These are phyloP conservation scores for California macrophylla DNA, from an alignment of 441 rosid genomes.

Conservation along the genomic window DNA sequence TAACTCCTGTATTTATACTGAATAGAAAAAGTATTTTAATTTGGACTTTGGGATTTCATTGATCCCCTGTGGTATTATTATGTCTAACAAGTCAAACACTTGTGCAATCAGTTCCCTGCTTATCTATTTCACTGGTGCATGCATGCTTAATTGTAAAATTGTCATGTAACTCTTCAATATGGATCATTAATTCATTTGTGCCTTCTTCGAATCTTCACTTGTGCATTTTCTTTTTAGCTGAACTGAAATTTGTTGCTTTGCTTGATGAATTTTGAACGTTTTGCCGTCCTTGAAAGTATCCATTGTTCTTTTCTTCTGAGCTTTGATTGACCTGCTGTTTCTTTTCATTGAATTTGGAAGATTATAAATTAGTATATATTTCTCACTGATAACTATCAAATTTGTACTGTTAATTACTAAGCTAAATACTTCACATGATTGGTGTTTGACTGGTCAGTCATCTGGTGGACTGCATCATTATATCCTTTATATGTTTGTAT, in stretches of 20 bases:
- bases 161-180: neutral
- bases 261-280: neutral
- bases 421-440: neutral
- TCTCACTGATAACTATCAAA: neutral
- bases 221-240: neutral
- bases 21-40: slow-evolving; percentile 23
- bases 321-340: neutral
- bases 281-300: neutral
- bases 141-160: neutral
- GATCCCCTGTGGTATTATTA: neutral
- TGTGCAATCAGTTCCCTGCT: neutral
- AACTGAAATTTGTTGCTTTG: neutral
- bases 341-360: neutral
- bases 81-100: neutral
- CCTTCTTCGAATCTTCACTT: neutral
- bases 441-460: neutral
- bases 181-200: neutral
- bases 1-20: slow-evolving; percentile 53
- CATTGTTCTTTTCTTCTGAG: neutral
- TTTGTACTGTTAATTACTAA: neutral
- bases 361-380: neutral
- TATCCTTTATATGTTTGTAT: neutral
- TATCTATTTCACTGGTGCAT: neutral
- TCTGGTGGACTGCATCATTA: neutral
- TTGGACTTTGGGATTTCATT: slow-evolving; percentile 14